Conservation (phyloP, 1,284 basidiomycete species). For the Sanghuangporus sanghuang region DNA sequence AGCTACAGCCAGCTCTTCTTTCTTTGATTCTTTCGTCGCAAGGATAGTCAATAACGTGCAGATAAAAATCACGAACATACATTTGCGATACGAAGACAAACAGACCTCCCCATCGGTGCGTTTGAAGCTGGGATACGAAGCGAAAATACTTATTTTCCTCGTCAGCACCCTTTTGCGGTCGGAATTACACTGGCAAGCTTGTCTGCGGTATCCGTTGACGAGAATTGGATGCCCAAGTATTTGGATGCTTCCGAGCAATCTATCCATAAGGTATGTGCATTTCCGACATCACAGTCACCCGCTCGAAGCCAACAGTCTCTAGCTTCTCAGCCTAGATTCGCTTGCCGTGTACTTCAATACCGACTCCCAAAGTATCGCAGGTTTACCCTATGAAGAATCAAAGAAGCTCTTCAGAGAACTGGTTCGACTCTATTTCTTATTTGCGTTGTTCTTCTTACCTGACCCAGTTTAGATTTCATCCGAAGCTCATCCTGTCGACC, state of each 20-base stretch:
- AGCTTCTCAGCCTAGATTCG: slow-evolving; percentile 86
- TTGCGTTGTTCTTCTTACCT: slow-evolving; percentile 12
- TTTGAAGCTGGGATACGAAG: background rate
- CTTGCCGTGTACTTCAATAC: slow-evolving; percentile 97
- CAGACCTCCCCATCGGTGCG: slow-evolving; percentile 87
- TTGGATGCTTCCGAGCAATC: slow-evolving; percentile 87
- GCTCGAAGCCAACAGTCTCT: slow-evolving; percentile 16
- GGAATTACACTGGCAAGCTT: slow-evolving; percentile 93
- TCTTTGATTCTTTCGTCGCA: slow-evolving; percentile 80
- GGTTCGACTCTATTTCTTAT: slow-evolving; percentile 35
- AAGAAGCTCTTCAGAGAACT: slow-evolving; percentile 76
- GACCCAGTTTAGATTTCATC: slow-evolving; percentile 54
- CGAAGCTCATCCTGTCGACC: slow-evolving; percentile 48
- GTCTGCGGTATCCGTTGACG: slow-evolving; percentile 90
- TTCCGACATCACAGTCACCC: background rate
- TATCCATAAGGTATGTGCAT: slow-evolving; percentile 76
- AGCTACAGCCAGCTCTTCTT: slow-evolving; percentile 51
- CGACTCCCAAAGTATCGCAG: slow-evolving; percentile 80
- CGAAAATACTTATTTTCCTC: background rate
- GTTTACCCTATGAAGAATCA: slow-evolving; percentile 62
- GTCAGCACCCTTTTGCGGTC: slow-evolving; percentile 89
- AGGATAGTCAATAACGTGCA: slow-evolving; percentile 98
- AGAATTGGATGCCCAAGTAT: slow-evolving; percentile 90
- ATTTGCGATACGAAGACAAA: slow-evolving; percentile 95
- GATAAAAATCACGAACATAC: slow-evolving; percentile 92